Conservation (phyloP, 768 basidiomycete species). For the Hygrocybe punicea region DNA sequence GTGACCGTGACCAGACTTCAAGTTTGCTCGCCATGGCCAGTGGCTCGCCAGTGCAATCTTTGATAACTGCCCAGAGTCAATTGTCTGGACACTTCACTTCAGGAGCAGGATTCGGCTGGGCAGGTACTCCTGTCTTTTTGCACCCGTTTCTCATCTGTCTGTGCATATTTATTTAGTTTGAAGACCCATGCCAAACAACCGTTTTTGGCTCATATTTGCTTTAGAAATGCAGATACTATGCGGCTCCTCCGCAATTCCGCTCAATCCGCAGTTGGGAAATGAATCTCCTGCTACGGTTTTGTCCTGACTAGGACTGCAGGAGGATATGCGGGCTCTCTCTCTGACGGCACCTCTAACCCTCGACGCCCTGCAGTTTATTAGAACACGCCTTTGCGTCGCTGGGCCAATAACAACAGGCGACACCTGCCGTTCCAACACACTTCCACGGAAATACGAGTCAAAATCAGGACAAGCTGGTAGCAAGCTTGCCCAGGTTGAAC, state of each 20-base stretch:
- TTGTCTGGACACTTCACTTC: no score
- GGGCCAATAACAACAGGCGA: not conserved
- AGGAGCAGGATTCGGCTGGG: no score
- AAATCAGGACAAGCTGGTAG: constrained; percentile 2
- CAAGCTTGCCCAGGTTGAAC: constrained; percentile 9
- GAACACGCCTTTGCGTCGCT: not conserved
- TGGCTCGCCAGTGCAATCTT: no score
- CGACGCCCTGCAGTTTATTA: not conserved
- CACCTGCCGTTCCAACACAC: not conserved
- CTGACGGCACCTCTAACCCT: constrained; percentile 2
- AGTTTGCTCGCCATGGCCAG: no score
- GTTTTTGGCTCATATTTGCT: not conserved
- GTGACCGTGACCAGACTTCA: constrained; percentile 1
- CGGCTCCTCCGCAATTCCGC: not conserved
- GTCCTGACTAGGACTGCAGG: not conserved
- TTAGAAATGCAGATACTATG: not conserved
- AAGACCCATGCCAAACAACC: constrained; percentile 1
- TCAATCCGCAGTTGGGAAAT: not conserved
- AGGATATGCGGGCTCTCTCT: not conserved
- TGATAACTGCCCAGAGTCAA: no score
- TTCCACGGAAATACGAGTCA: not conserved
- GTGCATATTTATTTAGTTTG: no score
- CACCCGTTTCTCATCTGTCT: no score
- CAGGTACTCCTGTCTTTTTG: no score
- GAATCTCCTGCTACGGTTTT: not conserved